Percentiles rank a stretch among this genome's conserved stretches.
Conservation (phyloP, 208 protist genomes). For the Trypanosoma caninum region DNA sequence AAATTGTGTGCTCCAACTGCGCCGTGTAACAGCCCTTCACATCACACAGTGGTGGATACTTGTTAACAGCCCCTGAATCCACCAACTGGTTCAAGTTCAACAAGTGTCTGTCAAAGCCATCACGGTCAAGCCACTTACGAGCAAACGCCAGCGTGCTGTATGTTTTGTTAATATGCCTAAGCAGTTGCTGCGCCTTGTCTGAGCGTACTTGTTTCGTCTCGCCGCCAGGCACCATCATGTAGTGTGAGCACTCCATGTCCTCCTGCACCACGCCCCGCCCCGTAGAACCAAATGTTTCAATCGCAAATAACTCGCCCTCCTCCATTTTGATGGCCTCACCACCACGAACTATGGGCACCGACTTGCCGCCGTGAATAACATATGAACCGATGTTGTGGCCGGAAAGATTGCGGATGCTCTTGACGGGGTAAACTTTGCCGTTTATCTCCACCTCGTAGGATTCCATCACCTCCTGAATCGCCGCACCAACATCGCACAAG, state of each 20-base stretch:
- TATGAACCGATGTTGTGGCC: constrained; percentile 98
- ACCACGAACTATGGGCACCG: constrained; percentile 97
- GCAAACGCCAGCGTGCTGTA: constrained; percentile 98
- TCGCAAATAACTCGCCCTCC: constrained; percentile 98
- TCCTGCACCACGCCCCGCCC: constrained; percentile 94
- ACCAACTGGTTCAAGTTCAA: constrained; percentile 83
- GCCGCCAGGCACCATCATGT: constrained; percentile 94
- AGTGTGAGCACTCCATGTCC: constrained; percentile 97
- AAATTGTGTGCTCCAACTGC: constrained; percentile 98
- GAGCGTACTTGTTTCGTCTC: constrained; percentile 62
- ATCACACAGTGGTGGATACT: constrained; percentile 97
- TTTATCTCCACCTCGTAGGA: constrained; percentile 95
- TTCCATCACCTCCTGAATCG: constrained; percentile 98
- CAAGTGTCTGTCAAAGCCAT: constrained; percentile 91
- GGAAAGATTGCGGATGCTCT: constrained; percentile 98
- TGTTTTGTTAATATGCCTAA: constrained; percentile 91
- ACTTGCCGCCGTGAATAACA: constrained; percentile 99
- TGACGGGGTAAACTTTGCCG: constrained; percentile 93
- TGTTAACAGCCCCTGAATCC: constrained; percentile 88
- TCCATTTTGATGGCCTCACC: constrained; percentile 94
- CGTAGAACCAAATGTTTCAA: constrained; percentile 99
- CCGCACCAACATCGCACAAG: constrained; percentile 94
- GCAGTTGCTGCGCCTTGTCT: constrained; percentile 89
- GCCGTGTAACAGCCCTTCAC: constrained; percentile 96
- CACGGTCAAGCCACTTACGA: constrained; percentile 96